A percentile compares a stretch with the other conserved stretches of the same genome.
Evolutionary conservation across 306 rosid genomes (phyloP).

Genomic region (Spatholobus suberectus): DNA sequence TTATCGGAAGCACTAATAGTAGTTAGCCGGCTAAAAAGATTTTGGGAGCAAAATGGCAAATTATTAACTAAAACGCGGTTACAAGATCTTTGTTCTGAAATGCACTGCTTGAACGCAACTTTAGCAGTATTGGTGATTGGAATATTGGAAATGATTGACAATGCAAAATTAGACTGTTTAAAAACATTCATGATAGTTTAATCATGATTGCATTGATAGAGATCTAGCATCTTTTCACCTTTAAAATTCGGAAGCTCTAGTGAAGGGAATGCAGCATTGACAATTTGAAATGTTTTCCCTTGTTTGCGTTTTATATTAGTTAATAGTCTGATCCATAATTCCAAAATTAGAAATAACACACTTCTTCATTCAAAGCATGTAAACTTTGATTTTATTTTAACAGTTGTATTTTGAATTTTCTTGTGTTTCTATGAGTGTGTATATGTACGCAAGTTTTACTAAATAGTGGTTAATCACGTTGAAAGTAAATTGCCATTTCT

Average conservation of each 20-base stretch:
- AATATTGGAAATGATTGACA: neutral
- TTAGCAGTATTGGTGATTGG: slow-evolving; percentile 14
- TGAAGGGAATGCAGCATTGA: slow-evolving; percentile 4
- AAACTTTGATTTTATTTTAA: neutral
- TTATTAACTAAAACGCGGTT: neutral
- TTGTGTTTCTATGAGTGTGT: neutral
- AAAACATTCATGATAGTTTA: neutral
- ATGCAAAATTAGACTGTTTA: neutral
- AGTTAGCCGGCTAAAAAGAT: slow-evolving; percentile 3
- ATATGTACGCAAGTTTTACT: neutral
- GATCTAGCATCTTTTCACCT: neutral
- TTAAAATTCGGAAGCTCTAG: neutral
- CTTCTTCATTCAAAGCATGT: neutral
- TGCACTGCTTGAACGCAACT: neutral
- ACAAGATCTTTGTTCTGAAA: neutral
- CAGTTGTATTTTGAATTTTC: neutral
- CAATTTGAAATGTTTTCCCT: neutral
- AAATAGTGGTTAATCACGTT: neutral
- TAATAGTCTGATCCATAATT: neutral
- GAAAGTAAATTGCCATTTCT: neutral
- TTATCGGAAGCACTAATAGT: slow-evolving; percentile 36
- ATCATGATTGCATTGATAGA: slow-evolving; percentile 6
- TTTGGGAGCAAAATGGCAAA: slow-evolving; percentile 6
- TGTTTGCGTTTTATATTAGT: neutral
- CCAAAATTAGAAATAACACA: neutral